These are phyloP conservation scores for Punica granatum DNA, from an alignment of 345 rosid genomes.

Conservation along the genomic window DNA sequence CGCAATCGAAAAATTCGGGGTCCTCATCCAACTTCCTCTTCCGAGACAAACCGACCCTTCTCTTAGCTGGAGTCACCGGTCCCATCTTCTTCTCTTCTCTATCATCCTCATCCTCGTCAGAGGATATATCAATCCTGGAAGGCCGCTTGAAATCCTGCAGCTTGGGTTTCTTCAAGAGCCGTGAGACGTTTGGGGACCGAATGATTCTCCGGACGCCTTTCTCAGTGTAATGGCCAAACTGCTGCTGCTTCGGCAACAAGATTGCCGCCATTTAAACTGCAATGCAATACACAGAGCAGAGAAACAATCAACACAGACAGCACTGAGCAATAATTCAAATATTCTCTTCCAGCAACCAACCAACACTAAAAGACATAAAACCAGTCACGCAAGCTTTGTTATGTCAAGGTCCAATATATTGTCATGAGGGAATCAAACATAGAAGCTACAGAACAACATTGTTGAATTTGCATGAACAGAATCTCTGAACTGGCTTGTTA, in stretches of 20 bases:
- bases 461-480: too few species aligned
- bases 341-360: too few species aligned
- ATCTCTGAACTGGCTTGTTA: too few species aligned
- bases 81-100: neutral
- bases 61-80: neutral
- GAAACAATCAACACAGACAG: neutral
- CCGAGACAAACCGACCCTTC: constrained; percentile 11
- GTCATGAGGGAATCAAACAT: too few species aligned
- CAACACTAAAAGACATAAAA: too few species aligned
- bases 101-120: neutral
- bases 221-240: constrained; percentile 6
- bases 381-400: too few species aligned
- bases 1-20: constrained; percentile 8
- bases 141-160: neutral
- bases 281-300: neutral
- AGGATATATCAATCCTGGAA: neutral
- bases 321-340: neutral
- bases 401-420: too few species aligned
- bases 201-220: constrained; percentile 7
- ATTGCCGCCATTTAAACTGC: constrained; percentile 35
- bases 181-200: neutral
- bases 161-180: constrained; percentile 9
- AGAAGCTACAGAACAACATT: too few species aligned
- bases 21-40: constrained; percentile 12
- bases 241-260: constrained; percentile 19